These are phyloP conservation scores for Paxillus involutus DNA, from an alignment of 768 basidiomycete genomes.

Conservation along the genomic window DNA sequence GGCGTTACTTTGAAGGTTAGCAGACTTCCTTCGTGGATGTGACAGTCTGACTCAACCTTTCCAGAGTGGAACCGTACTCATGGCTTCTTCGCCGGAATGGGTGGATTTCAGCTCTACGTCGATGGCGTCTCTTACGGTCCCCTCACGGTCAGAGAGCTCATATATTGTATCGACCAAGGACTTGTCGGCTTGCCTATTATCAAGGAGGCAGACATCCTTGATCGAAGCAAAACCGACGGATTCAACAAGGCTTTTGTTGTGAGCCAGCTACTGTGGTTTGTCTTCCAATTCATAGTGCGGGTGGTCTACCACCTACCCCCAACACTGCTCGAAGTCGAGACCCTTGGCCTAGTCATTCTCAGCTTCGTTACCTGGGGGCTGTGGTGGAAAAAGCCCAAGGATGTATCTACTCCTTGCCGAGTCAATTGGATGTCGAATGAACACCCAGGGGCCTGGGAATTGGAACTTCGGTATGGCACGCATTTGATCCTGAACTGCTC, in stretches of 20 bases:
- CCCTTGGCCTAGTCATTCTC: conserved; percentile 33
- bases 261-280: no score
- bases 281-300: no score
- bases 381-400: conserved; percentile 43
- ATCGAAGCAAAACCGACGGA: conserved; percentile 33
- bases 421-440: not conserved
- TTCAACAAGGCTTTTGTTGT: no score
- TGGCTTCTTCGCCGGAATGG: conserved; percentile 19
- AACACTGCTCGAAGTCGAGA: conserved; percentile 37
- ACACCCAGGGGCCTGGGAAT: not conserved
- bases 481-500: not conserved
- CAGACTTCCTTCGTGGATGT: not conserved
- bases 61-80: conserved; percentile 9
- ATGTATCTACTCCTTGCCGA: conserved; percentile 22
- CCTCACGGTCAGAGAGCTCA: not conserved
- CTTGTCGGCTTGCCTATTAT: not conserved
- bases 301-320: conserved; percentile 29
- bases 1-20: not conserved
- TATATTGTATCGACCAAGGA: not conserved
- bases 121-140: not conserved
- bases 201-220: conserved; percentile 13
- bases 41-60: not conserved
- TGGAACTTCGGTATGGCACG: not conserved
- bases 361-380: conserved; percentile 30
- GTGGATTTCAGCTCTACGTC: conserved; percentile 19